phyloP scores from a whole-genome alignment of 148 eudicot species.

The Nepenthes gracilis region DNA sequence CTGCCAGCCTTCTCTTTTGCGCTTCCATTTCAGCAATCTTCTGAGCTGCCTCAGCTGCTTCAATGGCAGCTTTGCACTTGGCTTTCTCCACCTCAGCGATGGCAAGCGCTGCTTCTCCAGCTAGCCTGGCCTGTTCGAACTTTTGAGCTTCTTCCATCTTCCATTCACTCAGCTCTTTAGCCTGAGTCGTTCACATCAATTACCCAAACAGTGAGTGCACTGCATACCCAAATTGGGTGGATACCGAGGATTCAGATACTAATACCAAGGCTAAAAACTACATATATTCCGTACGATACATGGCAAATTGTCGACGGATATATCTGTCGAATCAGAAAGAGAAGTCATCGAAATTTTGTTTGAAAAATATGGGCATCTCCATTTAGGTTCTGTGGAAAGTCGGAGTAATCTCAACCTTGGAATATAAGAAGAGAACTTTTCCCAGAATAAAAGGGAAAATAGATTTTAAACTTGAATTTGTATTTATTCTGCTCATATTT shows the following conservation, averaged over 20 bases:
- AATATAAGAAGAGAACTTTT: no score
- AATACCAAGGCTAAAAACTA: no score
- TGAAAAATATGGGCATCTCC: background rate
- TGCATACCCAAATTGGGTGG: background rate
- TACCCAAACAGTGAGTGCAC: background rate
- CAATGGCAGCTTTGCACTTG: slow-evolving; percentile 59
- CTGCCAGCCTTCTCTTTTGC: slow-evolving; percentile 60
- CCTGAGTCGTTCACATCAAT: slow-evolving; percentile 23
- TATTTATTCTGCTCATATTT: no score
- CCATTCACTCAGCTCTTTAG: slow-evolving; percentile 46
- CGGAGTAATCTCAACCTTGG: background rate
- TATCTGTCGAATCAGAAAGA: no score
- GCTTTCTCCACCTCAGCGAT: slow-evolving; percentile 60
- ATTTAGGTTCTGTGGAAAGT: background rate
- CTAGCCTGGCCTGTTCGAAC: slow-evolving; percentile 36
- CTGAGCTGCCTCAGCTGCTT: slow-evolving; percentile 83
- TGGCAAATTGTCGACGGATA: no score
- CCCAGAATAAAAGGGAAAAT: no score
- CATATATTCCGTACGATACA: no score
- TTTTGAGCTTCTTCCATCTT: slow-evolving; percentile 38
- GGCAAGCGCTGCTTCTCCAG: slow-evolving; percentile 49
- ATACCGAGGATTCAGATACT: no score
- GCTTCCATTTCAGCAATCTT: slow-evolving; percentile 61
- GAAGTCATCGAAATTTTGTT: no score
- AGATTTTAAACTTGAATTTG: no score